A percentile compares a stretch with the other conserved stretches of the same genome.
Evolutionary conservation across 306 rosid genomes (phyloP).

Genomic region (Vigna nakashimae): DNA sequence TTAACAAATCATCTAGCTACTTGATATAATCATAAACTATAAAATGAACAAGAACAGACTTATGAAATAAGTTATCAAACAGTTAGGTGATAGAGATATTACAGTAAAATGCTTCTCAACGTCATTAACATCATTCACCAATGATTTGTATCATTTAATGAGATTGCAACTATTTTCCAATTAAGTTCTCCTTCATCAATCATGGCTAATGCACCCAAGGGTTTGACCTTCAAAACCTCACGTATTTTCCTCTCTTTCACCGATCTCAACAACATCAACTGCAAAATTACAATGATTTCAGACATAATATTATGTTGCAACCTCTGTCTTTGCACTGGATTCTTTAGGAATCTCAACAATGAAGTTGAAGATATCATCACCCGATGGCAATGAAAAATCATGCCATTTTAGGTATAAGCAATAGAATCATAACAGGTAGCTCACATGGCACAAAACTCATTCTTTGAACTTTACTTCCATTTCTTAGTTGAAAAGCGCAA

Average conservation of each 20-base stretch:
- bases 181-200: constrained; percentile 99
- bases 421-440: background rate
- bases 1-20: no score
- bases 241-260: constrained; percentile 77
- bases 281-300: constrained; percentile 38
- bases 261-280: constrained; percentile 96
- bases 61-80: no score
- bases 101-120: no score
- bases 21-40: no score
- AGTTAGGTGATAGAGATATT: no score
- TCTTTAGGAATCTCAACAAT: constrained; percentile 95
- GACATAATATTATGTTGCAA: constrained; percentile 61
- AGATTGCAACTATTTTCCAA: constrained; percentile 97
- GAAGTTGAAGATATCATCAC: constrained; percentile 72
- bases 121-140: constrained; percentile 69
- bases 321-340: constrained; percentile 97
- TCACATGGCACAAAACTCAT: constrained; percentile 6
- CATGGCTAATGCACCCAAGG: constrained; percentile 97
- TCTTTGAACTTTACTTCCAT: background rate
- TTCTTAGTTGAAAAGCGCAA: background rate
- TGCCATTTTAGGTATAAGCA: background rate
- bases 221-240: constrained; percentile 82
- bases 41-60: no score
- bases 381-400: constrained; percentile 71
- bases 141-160: constrained; percentile 89